Evolutionary conservation across 1,284 basidiomycete species (phyloP), one percentile per base, ranked within the genome.

Genomic region (Grifola frondosa): DNA sequence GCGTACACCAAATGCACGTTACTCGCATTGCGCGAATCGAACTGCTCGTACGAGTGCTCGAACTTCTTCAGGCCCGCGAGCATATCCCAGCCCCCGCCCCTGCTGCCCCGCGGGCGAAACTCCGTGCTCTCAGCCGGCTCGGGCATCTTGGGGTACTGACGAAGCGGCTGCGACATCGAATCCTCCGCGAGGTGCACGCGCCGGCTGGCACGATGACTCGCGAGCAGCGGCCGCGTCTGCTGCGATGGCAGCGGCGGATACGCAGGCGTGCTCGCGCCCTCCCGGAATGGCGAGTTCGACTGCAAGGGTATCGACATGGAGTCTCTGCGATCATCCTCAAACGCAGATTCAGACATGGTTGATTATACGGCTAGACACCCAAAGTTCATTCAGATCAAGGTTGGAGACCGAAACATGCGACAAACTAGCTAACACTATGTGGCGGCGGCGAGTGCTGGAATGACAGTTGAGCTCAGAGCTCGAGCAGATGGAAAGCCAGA

Each of bases 21-120:
- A 50, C 65, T 75, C 26, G 77, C 77, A 49, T 79, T 74, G 30
- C 74, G 63, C n/a, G 77, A 52, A 49, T 81, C 79, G 54, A 80
- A 81, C 51, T 77, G 72, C 54, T 80, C 75, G 51, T 79, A 81
- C n/a, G 70, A 70, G 43, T 76, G 67, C 54, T 80, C 77, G 30
- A 75, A 65, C 61, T 70, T 78, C 59, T 67, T 72, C 48, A 76
- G 66, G n/a, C 77, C 77, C 39, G 69, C 64, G 16, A 77, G 62
- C 36, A 78, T 37, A 55, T 78, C 78, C 78, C 78, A 80, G 60
- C 74, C 80, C 24, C 49, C 54, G 51, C 48, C 59, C 40, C 58
- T 39, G 40, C 54, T 54, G 15, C 31, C 31, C 28, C 33, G 30
- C 44, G 44, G 26, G 40, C 37, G 37, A 26, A 44, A 42, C 22